Percentiles rank a stretch among this genome's conserved stretches.
Evolutionary conservation across 257 asterid species (phyloP).

Genomic region (Ligustrum vulgare): DNA sequence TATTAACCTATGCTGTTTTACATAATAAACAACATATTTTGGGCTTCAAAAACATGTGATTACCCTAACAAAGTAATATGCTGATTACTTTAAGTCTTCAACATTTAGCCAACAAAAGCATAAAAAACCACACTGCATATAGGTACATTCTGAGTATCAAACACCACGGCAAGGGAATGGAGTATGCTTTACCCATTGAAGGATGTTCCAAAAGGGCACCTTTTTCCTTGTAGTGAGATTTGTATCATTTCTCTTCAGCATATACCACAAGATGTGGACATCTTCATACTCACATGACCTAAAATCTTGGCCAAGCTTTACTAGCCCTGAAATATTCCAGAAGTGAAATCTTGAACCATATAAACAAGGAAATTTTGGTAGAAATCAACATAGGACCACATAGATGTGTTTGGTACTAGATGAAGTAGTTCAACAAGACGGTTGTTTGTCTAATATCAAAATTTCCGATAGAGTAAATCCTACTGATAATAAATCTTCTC

Average conservation of each 20-base stretch:
- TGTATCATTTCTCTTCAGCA: conserved; percentile 43
- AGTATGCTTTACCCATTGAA: conserved; percentile 21
- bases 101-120: no score
- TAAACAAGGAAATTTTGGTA: no score
- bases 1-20: no score
- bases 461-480: no score
- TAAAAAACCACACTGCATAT: no score
- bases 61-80: no score
- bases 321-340: conserved; percentile 30
- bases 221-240: conserved; percentile 15
- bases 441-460: no score
- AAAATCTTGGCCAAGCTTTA: conserved; percentile 43
- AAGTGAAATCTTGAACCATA: neutral
- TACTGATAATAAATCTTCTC: neutral
- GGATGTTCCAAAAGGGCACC: conserved; percentile 26
- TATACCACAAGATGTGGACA: conserved; percentile 60
- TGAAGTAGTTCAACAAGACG: no score
- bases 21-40: no score
- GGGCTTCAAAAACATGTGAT: no score
- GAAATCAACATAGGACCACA: neutral
- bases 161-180: conserved; percentile 18
- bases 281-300: conserved; percentile 63
- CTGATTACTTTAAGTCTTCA: no score
- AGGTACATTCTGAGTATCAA: neutral
- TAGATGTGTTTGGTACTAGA: neutral